Percentiles rank a stretch among this genome's conserved stretches.
Conservation (phyloP, 2,329 filamentous ascomycete genomes). For the Penicillium rolfsii region DNA sequence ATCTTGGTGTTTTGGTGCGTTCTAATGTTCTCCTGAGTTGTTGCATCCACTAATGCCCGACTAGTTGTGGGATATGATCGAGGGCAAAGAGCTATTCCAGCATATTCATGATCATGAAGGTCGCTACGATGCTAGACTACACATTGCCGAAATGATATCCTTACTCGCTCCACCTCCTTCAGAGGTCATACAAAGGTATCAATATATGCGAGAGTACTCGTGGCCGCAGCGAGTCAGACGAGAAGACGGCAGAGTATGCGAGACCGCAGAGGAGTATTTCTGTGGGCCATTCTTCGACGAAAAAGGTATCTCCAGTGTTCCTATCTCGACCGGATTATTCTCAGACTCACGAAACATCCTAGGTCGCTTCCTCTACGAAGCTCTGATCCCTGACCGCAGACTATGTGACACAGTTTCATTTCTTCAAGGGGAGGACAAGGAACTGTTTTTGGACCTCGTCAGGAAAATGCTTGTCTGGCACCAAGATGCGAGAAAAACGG, state of each 20-base stretch:
- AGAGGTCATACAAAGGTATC: slow-evolving; percentile 42
- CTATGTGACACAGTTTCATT: slow-evolving; percentile 35
- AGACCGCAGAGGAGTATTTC: slow-evolving; percentile 42
- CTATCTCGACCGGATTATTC: slow-evolving; percentile 22
- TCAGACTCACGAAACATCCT: slow-evolving; percentile 23
- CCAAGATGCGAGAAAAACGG: slow-evolving; percentile 33
- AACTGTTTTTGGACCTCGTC: slow-evolving; percentile 37
- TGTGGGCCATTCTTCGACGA: slow-evolving; percentile 44
- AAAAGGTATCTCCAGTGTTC: slow-evolving; percentile 30
- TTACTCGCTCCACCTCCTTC: slow-evolving; percentile 46
- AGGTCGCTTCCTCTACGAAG: slow-evolving; percentile 40
- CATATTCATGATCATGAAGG: slow-evolving; percentile 37
- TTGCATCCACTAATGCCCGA: slow-evolving; percentile 30
- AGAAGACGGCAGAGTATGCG: slow-evolving; percentile 36
- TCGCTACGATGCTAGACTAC: slow-evolving; percentile 42
- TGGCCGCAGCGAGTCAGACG: slow-evolving; percentile 37
- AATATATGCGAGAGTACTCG: slow-evolving; percentile 34
- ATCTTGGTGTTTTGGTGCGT: slow-evolving; percentile 43
- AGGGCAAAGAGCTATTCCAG: slow-evolving; percentile 43
- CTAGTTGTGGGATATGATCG: slow-evolving; percentile 45
- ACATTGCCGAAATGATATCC: slow-evolving; percentile 50
- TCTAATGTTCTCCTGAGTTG: slow-evolving; percentile 18
- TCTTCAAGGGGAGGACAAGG: slow-evolving; percentile 35
- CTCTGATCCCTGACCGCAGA: slow-evolving; percentile 39
- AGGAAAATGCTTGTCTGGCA: slow-evolving; percentile 40